Base-by-base conservation (phyloP, 495 filamentous ascomycete species). In the Penicillium bialowiezense region DNA sequence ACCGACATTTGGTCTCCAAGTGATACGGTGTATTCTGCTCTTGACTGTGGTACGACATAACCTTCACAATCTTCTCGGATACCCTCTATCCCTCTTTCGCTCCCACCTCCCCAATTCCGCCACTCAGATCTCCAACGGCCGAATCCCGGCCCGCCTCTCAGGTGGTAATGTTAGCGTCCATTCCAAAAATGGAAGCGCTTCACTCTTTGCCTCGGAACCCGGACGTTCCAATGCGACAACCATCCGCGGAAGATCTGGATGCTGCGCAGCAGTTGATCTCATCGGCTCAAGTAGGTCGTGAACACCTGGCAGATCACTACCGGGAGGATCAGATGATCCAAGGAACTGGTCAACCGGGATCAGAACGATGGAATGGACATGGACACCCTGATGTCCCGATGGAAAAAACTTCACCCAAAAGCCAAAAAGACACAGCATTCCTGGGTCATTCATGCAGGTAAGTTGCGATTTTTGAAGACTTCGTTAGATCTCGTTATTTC, bases 391-490 rank as follows among this genome's bases (percentile, higher is more conserved):
- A 56, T 34, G 18, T 24, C 15, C 42, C 62, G 5, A 64, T 58
- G 3, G 59, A 62, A 17, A 61, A 53, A n/a, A 59, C 56, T n/a
- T 72, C 68, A 8, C 69, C 71, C 1, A 63, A 59, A 35, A 44
- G 61, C 9, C 60, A 68, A 37, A 74, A 70, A 23, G 71, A 74
- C 39, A 66, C 69, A 0, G 64, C 68, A 1, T 72, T 74, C 41
- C 45, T 74, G 10, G 78, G 77, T 3, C 78, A 81, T 61, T 73
- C 74, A 20, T 81, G 78, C 78, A 81, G 76, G 78, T 81, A 50
- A 47, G 71, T 60, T 37, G 40, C 14, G 28, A 39, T 26, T 35
- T 37, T 13, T n/a, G 7, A 26, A 3, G 23, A 35, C 9, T 18
- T 13, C 5, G 7, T 23, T n/a, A n/a, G 33, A 13, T 29, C 8